Evolutionary conservation across 2,329 filamentous ascomycete species (phyloP).

Genomic region (Drechslerella dactyloides): DNA sequence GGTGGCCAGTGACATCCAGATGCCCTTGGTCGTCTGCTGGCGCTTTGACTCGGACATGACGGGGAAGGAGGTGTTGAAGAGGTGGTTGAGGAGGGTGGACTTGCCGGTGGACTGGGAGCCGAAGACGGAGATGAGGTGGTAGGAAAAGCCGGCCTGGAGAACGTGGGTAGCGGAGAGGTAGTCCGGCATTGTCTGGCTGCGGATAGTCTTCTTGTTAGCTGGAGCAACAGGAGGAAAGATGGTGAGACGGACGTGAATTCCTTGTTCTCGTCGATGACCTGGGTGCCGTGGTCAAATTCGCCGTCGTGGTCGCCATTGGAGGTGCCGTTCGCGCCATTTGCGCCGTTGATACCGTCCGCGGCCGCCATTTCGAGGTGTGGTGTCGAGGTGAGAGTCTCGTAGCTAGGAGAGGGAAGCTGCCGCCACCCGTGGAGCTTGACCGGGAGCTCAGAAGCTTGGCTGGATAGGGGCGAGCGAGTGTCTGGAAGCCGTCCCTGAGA

Average conservation of each 20-base stretch:
- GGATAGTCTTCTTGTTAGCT: slow-evolving; percentile 4
- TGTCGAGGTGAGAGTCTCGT: neutral
- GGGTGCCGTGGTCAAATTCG: slow-evolving; percentile 89
- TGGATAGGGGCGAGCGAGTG: neutral
- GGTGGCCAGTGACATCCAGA: slow-evolving; percentile 99
- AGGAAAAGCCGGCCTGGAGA: slow-evolving; percentile 92
- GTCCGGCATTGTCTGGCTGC: slow-evolving; percentile 75
- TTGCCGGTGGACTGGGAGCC: slow-evolving; percentile 98
- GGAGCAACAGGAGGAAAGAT: slow-evolving; percentile 1
- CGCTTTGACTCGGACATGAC: slow-evolving; percentile 96
- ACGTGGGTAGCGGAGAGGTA: slow-evolving; percentile 83
- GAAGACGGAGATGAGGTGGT: slow-evolving; percentile 98
- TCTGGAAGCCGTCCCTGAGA: too few relatives aligned
- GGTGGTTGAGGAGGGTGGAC: slow-evolving; percentile 91
- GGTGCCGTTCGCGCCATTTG: slow-evolving; percentile 80
- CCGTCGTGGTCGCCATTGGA: slow-evolving; percentile 69
- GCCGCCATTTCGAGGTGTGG: slow-evolving; percentile 55
- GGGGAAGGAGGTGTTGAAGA: slow-evolving; percentile 94
- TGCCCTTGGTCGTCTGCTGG: slow-evolving; percentile 96
- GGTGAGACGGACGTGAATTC: slow-evolving; percentile 79
- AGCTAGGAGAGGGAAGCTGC: slow-evolving; percentile 3
- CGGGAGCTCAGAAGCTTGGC: slow-evolving; percentile 16
- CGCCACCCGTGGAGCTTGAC: slow-evolving; percentile 28
- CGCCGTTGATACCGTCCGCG: slow-evolving; percentile 58
- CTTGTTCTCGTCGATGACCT: slow-evolving; percentile 96